Base-by-base conservation (phyloP, 192 early-diverging fungal genomes). In the Coemansia sp. region DNA sequence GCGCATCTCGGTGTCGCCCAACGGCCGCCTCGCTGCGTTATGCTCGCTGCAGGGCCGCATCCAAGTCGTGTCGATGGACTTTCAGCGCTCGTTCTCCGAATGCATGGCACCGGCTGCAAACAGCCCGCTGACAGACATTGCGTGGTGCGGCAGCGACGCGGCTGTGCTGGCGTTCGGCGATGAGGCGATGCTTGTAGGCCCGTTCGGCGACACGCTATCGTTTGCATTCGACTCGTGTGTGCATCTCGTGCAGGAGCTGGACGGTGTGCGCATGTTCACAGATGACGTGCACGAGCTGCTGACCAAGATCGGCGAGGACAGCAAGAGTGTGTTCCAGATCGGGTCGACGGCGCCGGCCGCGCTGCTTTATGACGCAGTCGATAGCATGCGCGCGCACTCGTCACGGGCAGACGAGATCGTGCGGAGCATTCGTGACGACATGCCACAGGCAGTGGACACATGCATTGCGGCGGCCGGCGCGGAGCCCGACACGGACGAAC, bases 381-480 rank as follows among this genome's bases (percentile, higher is more conserved):
- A 91, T 48, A 82, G 85, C 54, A 87, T 89, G 51, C 84, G 85
- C 52, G 73, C 83, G 59, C 76, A 73, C 44, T 71, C 65, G 45
- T 88, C 97, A 11, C 89, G 90, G 27, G 94, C 97, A 5, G 97
- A 98, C 65, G 95, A 97, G 79, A 94, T 92, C 60, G 91, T 99
- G 22, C 88, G 95, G 25, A 90, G 73, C 45, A 96, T 99, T 42
- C 79, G 84, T 22, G 42, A 86, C 21, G 90, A 94, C 28, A 77
- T 99, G 48, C 65, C 87, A 4, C 83, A 85, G 19, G 98, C 98
- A 0, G 92, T 99, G 0, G 94, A 96, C 54, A 77, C 87, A 0
- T 97, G 95, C 63, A 87, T 98, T 14, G 91, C 92, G 32, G 96
- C 95, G 0, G 96, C 96, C 5, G 93, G 92, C 2, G 80, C 92